Base-by-base conservation (phyloP, 495 filamentous ascomycete genomes). In the Penicillium coffeae region DNA sequence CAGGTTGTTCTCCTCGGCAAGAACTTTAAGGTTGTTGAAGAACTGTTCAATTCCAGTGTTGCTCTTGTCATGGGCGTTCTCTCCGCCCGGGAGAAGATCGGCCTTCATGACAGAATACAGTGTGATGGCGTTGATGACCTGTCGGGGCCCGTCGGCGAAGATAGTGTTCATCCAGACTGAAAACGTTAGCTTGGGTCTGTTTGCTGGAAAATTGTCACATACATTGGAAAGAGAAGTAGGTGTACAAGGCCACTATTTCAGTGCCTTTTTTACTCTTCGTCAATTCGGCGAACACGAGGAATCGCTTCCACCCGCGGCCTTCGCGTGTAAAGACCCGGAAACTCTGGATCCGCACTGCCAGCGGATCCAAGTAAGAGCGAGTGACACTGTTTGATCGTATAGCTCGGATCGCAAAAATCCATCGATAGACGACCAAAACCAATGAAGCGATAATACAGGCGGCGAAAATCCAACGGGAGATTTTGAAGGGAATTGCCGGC, bases 171-270 rank as follows among this genome's bases (percentile, higher is more conserved):
- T 78, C 85, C 93, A 96, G 42, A 87, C 8, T 22, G 10, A 18
- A 21, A n/a, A n/a, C n/a, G 12, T 6, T 15, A 34, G 8, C 33
- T 7, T 16, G 22, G 3, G 13, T 34, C 32, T 21, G 30, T 19
- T 21, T 13, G 20, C 14, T 13, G 9, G 2, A 40, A 30, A 18
- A 8, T 35, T 3, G 7, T 7, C 30, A 64, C 80, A 70, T 64
- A 89, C 89, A 84, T 72, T 96, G 86, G 63, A 96, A 96, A 14
- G 86, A 86, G 66, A 96, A 98, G 60, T 95, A 96, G 22, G 89
- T 85, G 59, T 96, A 95, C 2, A 98, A 76, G 9, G 91, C 93
- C 34, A 95, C 75, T 63, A 95, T 95, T 63, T 96, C 92, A 21
- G 83, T 81, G 9, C 90, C 89, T 63, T 95, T 92, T 62, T 86